These are phyloP conservation scores for Patellifolia procumbens DNA, from an alignment of 179 eudicot genomes.

Conservation along the genomic window DNA sequence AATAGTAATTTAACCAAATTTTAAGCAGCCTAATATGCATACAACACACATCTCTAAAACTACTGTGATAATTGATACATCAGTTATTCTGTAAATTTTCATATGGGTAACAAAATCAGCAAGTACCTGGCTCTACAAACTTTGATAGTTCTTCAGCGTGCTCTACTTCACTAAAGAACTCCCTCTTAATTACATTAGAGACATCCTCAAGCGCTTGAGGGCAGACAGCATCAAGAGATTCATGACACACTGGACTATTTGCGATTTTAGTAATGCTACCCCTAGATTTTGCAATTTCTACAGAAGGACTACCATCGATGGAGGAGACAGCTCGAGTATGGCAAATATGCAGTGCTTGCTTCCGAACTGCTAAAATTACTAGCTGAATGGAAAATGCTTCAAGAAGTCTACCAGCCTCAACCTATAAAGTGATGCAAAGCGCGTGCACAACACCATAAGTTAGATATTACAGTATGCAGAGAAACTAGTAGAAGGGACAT, in stretches of 20 bases:
- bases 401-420: conserved; percentile 57
- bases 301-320: conserved; percentile 62
- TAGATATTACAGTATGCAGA: too few relatives aligned
- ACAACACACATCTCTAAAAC: neutral
- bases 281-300: conserved; percentile 39
- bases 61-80: neutral
- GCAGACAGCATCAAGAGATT: conserved; percentile 38
- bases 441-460: conserved; percentile 9
- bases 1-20: too few relatives aligned
- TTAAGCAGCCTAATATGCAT: neutral
- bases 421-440: conserved; percentile 39
- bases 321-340: conserved; percentile 84
- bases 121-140: conserved; percentile 69
- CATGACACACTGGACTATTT: conserved; percentile 45
- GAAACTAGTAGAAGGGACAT: neutral
- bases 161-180: conserved; percentile 76
- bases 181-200: conserved; percentile 61
- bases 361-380: conserved; percentile 88
- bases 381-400: conserved; percentile 96
- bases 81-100: conserved; percentile 1
- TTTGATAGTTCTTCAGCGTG: conserved; percentile 81
- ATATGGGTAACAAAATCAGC: conserved; percentile 18
- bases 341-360: conserved; percentile 87
- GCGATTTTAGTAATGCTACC: conserved; percentile 43
- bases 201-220: conserved; percentile 46